These are phyloP conservation scores for Xylariaceae sp. DNA, from an alignment of 2,329 filamentous ascomycete genomes.

Conservation along the genomic window DNA sequence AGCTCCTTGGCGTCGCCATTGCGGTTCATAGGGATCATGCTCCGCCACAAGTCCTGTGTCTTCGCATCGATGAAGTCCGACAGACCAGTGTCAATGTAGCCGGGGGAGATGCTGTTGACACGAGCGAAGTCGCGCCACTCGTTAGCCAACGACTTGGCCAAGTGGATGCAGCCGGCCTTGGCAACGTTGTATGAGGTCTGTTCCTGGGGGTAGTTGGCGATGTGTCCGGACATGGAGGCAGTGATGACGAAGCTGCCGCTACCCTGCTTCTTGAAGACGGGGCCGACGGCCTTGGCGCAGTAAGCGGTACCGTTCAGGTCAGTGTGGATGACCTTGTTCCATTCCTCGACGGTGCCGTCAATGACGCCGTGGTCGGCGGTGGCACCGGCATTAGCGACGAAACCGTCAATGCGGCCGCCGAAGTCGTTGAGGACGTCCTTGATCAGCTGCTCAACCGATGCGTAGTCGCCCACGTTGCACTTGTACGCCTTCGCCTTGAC, in stretches of 20 bases:
- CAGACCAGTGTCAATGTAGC: slow-evolving; percentile 47
- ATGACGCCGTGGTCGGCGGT: slow-evolving; percentile 53
- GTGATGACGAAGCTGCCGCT: slow-evolving; percentile 59
- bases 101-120: slow-evolving; percentile 56
- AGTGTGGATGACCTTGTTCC: slow-evolving; percentile 53
- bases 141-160: slow-evolving; percentile 44
- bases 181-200: slow-evolving; percentile 59
- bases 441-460: slow-evolving; percentile 48
- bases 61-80: slow-evolving; percentile 40
- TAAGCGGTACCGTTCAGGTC: slow-evolving; percentile 64
- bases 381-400: slow-evolving; percentile 67
- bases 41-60: slow-evolving; percentile 32
- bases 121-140: slow-evolving; percentile 61
- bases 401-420: slow-evolving; percentile 66
- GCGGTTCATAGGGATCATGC: slow-evolving; percentile 39
- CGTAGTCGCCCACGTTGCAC: slow-evolving; percentile 51
- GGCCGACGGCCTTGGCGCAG: slow-evolving; percentile 54
- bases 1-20: slow-evolving; percentile 61
- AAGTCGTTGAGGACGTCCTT: slow-evolving; percentile 67
- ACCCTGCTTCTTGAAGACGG: slow-evolving; percentile 57
- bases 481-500: slow-evolving; percentile 61
- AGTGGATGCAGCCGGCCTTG: slow-evolving; percentile 45
- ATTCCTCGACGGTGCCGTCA: slow-evolving; percentile 51
- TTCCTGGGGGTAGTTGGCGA: slow-evolving; percentile 61
- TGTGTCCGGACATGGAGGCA: slow-evolving; percentile 60